Percentiles rank a stretch among this genome's conserved stretches.
Conservation (phyloP, 164 flowering plant genomes). For the Protea cynaroides region DNA sequence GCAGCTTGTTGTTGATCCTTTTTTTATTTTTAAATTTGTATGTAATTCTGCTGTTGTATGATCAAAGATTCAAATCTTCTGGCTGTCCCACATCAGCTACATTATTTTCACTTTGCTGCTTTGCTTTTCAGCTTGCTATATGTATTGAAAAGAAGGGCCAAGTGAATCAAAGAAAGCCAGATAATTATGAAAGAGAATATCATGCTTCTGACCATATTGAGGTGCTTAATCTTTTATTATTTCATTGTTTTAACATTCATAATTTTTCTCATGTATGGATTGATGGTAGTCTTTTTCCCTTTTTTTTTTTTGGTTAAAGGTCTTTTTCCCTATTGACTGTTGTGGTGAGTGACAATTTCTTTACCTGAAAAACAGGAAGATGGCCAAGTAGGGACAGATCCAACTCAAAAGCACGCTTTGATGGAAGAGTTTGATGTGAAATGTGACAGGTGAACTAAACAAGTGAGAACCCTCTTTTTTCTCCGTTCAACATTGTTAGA, state of each 20-base stretch:
- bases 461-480: slow-evolving; percentile 38
- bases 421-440: slow-evolving; percentile 25
- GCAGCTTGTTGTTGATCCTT: too few species aligned
- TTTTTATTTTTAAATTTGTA: slow-evolving; percentile 1
- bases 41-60: too few species aligned
- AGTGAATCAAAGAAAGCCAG: slow-evolving; percentile 30
- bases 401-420: slow-evolving; percentile 9
- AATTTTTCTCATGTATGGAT: too few species aligned
- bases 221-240: slow-evolving; percentile 21
- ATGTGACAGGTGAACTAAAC: slow-evolving; percentile 68
- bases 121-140: slow-evolving; percentile 66
- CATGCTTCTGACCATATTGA: slow-evolving; percentile 21
- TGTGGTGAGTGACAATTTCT: slow-evolving; percentile 1
- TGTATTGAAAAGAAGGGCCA: slow-evolving; percentile 71
- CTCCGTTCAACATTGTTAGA: background rate
- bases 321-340: background rate
- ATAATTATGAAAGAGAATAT: slow-evolving; percentile 30
- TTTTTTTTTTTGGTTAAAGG: too few species aligned
- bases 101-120: slow-evolving; percentile 1
- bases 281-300: background rate
- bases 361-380: slow-evolving; percentile 38
- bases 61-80: too few species aligned
- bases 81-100: background rate
- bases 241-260: background rate
- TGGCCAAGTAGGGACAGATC: slow-evolving; percentile 13